These are phyloP conservation scores for Solanum ahanhuiri DNA, from an alignment of 257 asterid genomes.

Conservation along the genomic window DNA sequence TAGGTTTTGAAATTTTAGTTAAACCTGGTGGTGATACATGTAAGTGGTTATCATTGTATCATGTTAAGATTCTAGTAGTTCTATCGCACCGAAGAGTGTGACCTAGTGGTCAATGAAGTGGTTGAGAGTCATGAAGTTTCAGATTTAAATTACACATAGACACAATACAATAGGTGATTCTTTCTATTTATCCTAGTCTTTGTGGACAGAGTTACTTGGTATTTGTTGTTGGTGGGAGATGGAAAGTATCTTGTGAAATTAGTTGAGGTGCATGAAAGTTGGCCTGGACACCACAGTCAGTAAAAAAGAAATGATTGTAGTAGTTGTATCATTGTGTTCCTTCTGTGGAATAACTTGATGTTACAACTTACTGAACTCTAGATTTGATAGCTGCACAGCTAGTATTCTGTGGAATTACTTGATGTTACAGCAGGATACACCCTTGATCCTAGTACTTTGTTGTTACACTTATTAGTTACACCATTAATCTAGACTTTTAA, in stretches of 20 bases:
- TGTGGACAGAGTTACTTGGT: too few relatives aligned
- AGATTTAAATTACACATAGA: too few relatives aligned
- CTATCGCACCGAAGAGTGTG: too few relatives aligned
- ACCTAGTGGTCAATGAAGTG: too few relatives aligned
- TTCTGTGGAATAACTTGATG: neutral
- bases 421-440: neutral
- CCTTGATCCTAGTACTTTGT: neutral
- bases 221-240: too few relatives aligned
- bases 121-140: too few relatives aligned
- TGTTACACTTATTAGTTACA: neutral
- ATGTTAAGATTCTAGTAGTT: neutral
- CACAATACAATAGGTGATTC: too few relatives aligned
- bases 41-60: neutral
- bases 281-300: too few relatives aligned
- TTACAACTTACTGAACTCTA: neutral
- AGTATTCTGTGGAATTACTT: neutral
- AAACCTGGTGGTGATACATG: neutral
- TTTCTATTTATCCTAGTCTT: too few relatives aligned
- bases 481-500: neutral
- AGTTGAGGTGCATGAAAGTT: too few relatives aligned
- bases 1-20: neutral
- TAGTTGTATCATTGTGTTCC: neutral
- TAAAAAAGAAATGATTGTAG: neutral
- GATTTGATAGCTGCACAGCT: neutral
- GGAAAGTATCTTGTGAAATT: too few relatives aligned